These are phyloP conservation scores for Penicillium sp. DNA, from an alignment of 2,329 filamentous ascomycete species.

Conservation along the genomic window DNA sequence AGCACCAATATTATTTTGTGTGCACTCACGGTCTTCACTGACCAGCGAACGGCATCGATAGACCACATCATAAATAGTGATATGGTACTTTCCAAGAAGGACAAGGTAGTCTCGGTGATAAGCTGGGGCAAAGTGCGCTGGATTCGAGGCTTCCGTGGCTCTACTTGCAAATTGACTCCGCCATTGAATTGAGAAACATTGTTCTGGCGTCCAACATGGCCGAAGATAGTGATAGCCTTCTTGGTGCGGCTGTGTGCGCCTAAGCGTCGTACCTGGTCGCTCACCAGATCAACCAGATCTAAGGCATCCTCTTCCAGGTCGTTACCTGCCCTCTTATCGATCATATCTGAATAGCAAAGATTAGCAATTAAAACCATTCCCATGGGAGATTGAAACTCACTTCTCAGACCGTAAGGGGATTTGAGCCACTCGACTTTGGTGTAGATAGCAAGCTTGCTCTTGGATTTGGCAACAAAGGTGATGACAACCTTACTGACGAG, in stretches of 20 bases:
- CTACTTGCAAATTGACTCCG: conserved; percentile 34
- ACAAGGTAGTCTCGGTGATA: conserved; percentile 70
- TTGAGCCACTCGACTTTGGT: conserved; percentile 85
- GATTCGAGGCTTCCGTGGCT: conserved; percentile 58
- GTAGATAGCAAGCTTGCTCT: conserved; percentile 87
- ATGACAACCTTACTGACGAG: conserved; percentile 90
- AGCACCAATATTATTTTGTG: conserved; percentile 72
- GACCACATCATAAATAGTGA: conserved; percentile 77
- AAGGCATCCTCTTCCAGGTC: conserved; percentile 58
- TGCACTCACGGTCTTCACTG: conserved; percentile 69
- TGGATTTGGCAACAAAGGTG: conserved; percentile 87
- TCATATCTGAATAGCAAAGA: conserved; percentile 40
- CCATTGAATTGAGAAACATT: conserved; percentile 40
- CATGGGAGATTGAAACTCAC: conserved; percentile 28
- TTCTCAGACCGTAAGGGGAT: conserved; percentile 54
- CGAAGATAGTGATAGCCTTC: conserved; percentile 51
- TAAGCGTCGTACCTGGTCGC: conserved; percentile 50
- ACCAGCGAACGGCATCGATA: conserved; percentile 64
- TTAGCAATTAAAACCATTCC: conserved; percentile 8
- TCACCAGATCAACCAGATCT: conserved; percentile 52
- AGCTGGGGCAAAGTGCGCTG: conserved; percentile 66
- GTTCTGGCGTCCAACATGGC: conserved; percentile 48
- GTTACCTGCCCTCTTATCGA: conserved; percentile 68
- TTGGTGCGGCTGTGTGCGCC: conserved; percentile 50
- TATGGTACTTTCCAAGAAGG: conserved; percentile 71